Evolutionary conservation across 2,329 filamentous ascomycete species (phyloP).

Genomic region (Cordyceps javanica): DNA sequence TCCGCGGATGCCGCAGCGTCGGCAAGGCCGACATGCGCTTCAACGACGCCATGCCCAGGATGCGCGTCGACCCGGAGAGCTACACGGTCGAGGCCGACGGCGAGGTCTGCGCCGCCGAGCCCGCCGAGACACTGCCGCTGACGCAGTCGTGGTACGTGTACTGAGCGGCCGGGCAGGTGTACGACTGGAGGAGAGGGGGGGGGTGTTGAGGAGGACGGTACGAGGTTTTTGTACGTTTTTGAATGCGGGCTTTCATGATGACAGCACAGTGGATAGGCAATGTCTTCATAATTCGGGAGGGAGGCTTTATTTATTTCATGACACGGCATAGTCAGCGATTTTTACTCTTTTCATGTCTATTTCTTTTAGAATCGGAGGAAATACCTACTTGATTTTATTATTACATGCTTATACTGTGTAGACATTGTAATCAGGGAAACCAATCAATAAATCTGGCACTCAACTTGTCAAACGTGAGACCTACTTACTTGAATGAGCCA

Average conservation of each 20-base stretch:
- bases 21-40: conserved; percentile 86
- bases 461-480: too few relatives aligned
- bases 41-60: conserved; percentile 76
- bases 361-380: neutral
- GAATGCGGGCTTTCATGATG: neutral
- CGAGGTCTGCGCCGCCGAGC: conserved; percentile 64
- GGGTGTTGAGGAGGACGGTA: too few relatives aligned
- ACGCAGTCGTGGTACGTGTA: conserved; percentile 75
- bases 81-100: conserved; percentile 87
- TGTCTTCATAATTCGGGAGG: too few relatives aligned
- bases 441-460: too few relatives aligned
- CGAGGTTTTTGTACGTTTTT: neutral
- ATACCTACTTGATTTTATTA: neutral
- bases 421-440: too few relatives aligned
- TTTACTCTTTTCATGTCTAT: too few relatives aligned
- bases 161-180: conserved; percentile 30
- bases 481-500: too few relatives aligned
- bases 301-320: neutral
- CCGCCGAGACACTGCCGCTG: conserved; percentile 64
- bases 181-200: too few relatives aligned
- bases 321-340: neutral
- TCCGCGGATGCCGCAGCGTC: conserved; percentile 68
- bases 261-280: too few relatives aligned
- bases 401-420: too few relatives aligned
- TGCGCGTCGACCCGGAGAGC: conserved; percentile 87